These are phyloP conservation scores for Solanum virginianum DNA, from an alignment of 257 asterid species.

Conservation along the genomic window DNA sequence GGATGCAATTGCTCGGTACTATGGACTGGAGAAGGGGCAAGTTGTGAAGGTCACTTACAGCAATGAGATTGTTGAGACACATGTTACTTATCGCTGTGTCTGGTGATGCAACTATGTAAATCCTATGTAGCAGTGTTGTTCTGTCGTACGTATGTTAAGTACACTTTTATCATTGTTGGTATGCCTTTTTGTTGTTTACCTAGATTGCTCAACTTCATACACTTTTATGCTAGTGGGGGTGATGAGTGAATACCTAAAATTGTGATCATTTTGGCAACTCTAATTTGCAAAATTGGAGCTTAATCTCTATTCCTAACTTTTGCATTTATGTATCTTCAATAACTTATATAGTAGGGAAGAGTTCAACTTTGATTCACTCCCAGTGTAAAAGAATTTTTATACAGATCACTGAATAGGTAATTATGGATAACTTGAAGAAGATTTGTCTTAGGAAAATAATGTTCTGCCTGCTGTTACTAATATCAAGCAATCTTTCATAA, in stretches of 20 bases:
- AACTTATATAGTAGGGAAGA: neutral
- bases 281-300: neutral
- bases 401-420: neutral
- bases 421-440: neutral
- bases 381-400: neutral
- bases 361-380: neutral
- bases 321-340: neutral
- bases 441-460: neutral
- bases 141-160: neutral
- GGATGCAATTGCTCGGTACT: slow-evolving; percentile 80
- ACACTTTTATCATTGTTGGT: neutral
- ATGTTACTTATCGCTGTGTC: slow-evolving; percentile 55
- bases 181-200: neutral
- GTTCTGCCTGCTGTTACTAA: neutral
- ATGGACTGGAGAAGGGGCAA: slow-evolving; percentile 71
- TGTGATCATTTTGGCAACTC: neutral
- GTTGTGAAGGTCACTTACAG: slow-evolving; percentile 64
- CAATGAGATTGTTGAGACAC: slow-evolving; percentile 64
- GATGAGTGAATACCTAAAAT: neutral
- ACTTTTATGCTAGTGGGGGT: neutral
- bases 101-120: neutral
- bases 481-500: no score
- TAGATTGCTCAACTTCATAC: neutral
- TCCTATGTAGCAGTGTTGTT: neutral
- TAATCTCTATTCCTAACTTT: neutral